Conservation (phyloP, 139 green algal genomes). For the Zygnema cylindricum region DNA sequence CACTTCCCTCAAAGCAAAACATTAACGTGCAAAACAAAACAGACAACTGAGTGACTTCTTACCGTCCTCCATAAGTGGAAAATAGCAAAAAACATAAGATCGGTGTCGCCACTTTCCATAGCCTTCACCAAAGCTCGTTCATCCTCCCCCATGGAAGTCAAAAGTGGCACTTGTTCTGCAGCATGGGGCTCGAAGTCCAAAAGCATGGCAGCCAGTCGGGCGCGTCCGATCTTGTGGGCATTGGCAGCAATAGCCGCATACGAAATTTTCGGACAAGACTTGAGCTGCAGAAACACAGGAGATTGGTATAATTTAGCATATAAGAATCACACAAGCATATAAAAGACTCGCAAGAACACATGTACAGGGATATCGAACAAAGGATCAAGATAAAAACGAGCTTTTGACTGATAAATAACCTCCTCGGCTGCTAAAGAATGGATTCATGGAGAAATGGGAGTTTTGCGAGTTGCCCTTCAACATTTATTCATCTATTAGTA, state of each 20-base stretch:
- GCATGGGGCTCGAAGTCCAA: conserved; percentile 74
- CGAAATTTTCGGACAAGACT: conserved; percentile 8
- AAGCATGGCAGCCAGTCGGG: conserved; percentile 70
- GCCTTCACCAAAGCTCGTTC: conserved; percentile 76
- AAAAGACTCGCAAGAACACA: too few species aligned
- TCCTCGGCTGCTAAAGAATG: too few species aligned
- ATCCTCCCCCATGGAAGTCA: conserved; percentile 69
- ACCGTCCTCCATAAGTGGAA: conserved; percentile 58
- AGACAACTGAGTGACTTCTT: too few species aligned
- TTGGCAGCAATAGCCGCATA: conserved; percentile 52
- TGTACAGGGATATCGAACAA: too few species aligned
- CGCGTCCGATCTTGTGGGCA: conserved; percentile 41
- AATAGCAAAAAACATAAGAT: conserved; percentile 80
- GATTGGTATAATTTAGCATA: not conserved
- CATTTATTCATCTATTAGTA: too few species aligned
- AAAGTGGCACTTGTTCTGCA: conserved; percentile 71
- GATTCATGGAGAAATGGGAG: too few species aligned
- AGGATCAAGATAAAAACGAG: too few species aligned
- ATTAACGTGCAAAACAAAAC: too few species aligned
- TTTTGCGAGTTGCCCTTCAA: too few species aligned
- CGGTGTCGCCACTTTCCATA: conserved; percentile 78
- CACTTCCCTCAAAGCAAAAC: too few species aligned
- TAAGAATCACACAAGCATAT: not conserved
- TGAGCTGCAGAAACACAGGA: not conserved
- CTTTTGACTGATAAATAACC: too few species aligned